Evolutionary conservation across 2,329 filamentous ascomycete species (phyloP).

Genomic region (Stemphylium lycopersici): DNA sequence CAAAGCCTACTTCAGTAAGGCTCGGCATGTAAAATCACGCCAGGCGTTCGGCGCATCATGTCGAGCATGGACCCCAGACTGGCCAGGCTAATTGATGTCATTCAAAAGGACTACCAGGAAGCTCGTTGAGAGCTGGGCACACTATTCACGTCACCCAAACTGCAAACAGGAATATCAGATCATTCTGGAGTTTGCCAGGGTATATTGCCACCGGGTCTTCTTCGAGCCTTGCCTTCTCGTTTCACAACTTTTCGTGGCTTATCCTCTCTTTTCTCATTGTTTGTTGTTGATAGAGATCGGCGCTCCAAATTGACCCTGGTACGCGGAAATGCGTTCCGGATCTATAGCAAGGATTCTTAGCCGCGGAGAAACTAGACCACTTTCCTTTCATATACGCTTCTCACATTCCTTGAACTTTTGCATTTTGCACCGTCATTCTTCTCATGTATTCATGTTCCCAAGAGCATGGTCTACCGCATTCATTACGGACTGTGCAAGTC

Average conservation of each 20-base stretch:
- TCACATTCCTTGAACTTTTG: not conserved
- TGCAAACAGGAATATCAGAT: not conserved
- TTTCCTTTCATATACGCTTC: not conserved
- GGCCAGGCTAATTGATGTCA: not conserved
- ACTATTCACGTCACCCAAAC: not conserved
- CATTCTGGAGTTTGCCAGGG: not conserved
- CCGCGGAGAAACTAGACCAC: constrained; percentile 3
- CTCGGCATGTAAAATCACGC: no score
- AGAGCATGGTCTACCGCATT: not conserved
- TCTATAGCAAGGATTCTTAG: constrained; percentile 3
- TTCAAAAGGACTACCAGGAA: not conserved
- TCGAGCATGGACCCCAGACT: not conserved
- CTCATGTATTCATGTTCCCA: not conserved
- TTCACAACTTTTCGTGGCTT: not conserved
- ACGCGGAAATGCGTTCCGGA: not conserved
- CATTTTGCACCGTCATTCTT: not conserved
- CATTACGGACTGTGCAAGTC: constrained; percentile 1
- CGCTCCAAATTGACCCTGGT: not conserved
- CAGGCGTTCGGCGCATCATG: not conserved
- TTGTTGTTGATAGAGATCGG: not conserved
- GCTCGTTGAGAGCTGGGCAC: not conserved
- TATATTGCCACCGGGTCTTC: not conserved
- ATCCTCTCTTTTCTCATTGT: not conserved
- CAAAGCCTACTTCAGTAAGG: no score
- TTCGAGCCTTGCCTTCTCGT: not conserved